Conservation (phyloP, 2,329 filamentous ascomycete species). For the Beauveria sp. region DNA sequence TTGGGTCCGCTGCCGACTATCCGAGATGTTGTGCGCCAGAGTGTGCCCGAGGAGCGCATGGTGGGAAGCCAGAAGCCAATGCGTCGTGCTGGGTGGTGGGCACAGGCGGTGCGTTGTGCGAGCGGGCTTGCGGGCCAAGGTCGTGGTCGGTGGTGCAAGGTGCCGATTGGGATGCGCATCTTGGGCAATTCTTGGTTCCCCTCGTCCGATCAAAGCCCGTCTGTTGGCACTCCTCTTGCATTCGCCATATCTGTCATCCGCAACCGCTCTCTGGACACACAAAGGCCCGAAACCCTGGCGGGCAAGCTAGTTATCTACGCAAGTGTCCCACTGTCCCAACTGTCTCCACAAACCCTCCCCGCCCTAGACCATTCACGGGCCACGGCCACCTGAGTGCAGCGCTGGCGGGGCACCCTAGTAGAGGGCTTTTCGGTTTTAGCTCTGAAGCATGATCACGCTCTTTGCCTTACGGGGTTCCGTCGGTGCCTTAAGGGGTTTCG, state of each 20-base stretch:
- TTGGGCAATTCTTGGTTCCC: neutral
- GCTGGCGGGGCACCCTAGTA: neutral
- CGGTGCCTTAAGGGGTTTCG: neutral
- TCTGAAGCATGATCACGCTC: slow-evolving; percentile 2
- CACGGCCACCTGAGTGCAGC: neutral
- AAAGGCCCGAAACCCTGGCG: neutral
- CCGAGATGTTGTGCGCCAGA: slow-evolving; percentile 11
- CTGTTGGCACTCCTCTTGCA: too few species aligned
- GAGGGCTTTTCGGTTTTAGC: slow-evolving; percentile 2
- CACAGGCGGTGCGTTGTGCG: neutral
- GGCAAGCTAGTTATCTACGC: too few species aligned
- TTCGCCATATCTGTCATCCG: neutral
- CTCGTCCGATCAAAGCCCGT: neutral
- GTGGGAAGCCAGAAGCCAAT: slow-evolving; percentile 7
- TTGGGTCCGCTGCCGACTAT: slow-evolving; percentile 13
- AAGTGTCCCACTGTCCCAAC: neutral
- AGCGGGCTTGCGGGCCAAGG: neutral
- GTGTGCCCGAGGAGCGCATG: neutral
- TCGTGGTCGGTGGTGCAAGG: neutral
- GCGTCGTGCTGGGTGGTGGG: neutral
- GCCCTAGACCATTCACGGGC: neutral
- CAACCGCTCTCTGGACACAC: neutral
- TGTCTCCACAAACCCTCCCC: neutral
- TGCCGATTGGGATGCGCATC: too few species aligned
- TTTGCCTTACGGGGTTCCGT: slow-evolving; percentile 6